phyloP scores from a whole-genome alignment of 139 green algal species.

The Tetraselmis chui region DNA sequence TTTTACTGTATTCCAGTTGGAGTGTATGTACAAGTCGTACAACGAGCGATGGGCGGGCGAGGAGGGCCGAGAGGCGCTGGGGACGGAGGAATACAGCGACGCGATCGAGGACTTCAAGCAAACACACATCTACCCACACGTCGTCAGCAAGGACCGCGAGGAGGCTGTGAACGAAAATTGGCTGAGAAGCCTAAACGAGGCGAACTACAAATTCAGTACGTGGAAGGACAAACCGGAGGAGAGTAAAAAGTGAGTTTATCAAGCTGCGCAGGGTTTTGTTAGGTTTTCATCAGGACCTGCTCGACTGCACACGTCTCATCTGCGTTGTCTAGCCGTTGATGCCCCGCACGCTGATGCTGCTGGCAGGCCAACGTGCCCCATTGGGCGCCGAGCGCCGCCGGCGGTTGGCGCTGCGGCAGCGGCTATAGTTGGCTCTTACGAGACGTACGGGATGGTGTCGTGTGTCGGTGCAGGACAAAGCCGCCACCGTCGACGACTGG shows the following conservation, averaged over 20 bases:
- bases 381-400: background rate
- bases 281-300: too few species aligned
- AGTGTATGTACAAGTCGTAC: conserved; percentile 61
- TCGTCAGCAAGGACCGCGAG: conserved; percentile 39
- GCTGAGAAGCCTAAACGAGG: conserved; percentile 25
- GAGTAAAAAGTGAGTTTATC: background rate
- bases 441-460: background rate
- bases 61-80: background rate
- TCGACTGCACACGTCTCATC: too few species aligned
- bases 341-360: background rate
- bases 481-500: background rate
- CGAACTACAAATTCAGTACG: background rate
- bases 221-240: background rate
- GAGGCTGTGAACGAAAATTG: conserved; percentile 45
- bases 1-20: conserved; percentile 22
- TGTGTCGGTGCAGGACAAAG: background rate
- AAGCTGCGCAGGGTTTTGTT: too few species aligned
- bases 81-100: conserved; percentile 1
- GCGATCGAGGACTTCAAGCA: background rate
- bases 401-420: too few species aligned
- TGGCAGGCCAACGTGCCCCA: background rate
- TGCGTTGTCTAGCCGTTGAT: background rate
- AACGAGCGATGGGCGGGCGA: conserved; percentile 35
- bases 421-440: background rate
- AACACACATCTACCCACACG: conserved; percentile 59